Percentiles rank a stretch among this genome's conserved stretches.
Evolutionary conservation across 371 early-diverging fungal species (phyloP).

Genomic region (Circinella minor): DNA sequence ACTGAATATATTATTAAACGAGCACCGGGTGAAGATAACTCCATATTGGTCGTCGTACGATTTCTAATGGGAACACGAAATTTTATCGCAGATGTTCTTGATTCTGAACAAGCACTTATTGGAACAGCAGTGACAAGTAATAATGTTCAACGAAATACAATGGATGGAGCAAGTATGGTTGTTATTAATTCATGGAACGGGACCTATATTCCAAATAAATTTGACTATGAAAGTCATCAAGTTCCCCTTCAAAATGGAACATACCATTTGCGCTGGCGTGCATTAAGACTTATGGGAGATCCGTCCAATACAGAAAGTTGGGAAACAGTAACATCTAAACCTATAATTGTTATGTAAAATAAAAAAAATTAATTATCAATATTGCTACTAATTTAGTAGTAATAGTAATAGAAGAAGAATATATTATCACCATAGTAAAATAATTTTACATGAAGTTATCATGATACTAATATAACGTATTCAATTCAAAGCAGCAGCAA

Average conservation of each 20-base stretch:
- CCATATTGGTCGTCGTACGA: slow-evolving; percentile 6
- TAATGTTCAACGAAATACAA: slow-evolving; percentile 20
- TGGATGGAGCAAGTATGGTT: background rate
- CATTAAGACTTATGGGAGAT: slow-evolving; percentile 20
- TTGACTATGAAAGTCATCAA: background rate
- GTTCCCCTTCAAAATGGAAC: slow-evolving; percentile 12
- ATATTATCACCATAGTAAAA: too few species aligned
- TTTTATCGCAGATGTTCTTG: slow-evolving; percentile 12
- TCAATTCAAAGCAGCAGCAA: too few species aligned
- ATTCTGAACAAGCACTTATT: slow-evolving; percentile 1
- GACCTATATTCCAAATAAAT: slow-evolving; percentile 14
- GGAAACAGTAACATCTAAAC: slow-evolving; percentile 18
- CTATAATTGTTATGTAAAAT: slow-evolving; percentile 13
- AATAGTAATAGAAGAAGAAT: too few species aligned
- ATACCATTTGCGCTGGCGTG: slow-evolving; percentile 22
- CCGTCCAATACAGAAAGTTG: slow-evolving; percentile 21
- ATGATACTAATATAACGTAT: too few species aligned
- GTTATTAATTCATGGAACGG: slow-evolving; percentile 23
- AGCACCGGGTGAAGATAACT: background rate
- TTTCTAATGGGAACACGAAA: slow-evolving; percentile 18
- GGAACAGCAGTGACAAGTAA: slow-evolving; percentile 3
- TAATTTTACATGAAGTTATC: too few species aligned
- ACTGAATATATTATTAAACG: slow-evolving; percentile 2
- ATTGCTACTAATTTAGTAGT: too few species aligned
- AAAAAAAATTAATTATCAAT: too few species aligned